phyloP scores from a whole-genome alignment of 2,329 filamentous ascomycete species.

The Daldinia sp. region DNA sequence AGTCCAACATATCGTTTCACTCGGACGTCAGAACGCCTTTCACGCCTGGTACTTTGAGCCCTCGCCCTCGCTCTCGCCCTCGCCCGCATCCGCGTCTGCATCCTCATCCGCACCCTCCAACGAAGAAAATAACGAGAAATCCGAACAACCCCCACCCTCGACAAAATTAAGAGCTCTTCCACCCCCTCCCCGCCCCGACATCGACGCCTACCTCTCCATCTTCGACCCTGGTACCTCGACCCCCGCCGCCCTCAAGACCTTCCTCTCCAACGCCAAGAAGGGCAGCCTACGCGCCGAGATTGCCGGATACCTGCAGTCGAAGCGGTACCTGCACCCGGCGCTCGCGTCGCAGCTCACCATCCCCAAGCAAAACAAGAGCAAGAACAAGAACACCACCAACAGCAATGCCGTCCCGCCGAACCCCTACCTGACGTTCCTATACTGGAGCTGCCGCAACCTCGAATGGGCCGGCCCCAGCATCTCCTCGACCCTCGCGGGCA shows the following conservation, averaged over 20 bases:
- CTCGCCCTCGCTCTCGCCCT: constrained; percentile 33
- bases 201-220: constrained; percentile 71
- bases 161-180: constrained; percentile 42
- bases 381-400: constrained; percentile 10
- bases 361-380: constrained; percentile 50
- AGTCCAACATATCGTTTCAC: constrained; percentile 56
- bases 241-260: constrained; percentile 67
- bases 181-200: constrained; percentile 64
- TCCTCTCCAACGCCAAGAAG: constrained; percentile 61
- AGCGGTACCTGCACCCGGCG: constrained; percentile 60
- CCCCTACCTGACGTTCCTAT: constrained; percentile 73
- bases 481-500: constrained; percentile 58
- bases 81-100: background rate
- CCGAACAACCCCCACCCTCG: background rate
- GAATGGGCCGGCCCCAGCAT: constrained; percentile 70
- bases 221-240: constrained; percentile 69
- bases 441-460: constrained; percentile 69
- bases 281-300: constrained; percentile 65
- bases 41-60: constrained; percentile 58
- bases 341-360: constrained; percentile 51
- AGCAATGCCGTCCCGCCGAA: constrained; percentile 54
- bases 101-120: background rate
- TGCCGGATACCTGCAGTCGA: constrained; percentile 62
- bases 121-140: background rate
- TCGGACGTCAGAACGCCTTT: constrained; percentile 56